phyloP scores from a whole-genome alignment of 352 stramenopile genomes.

The Achlya hypogyna region DNA sequence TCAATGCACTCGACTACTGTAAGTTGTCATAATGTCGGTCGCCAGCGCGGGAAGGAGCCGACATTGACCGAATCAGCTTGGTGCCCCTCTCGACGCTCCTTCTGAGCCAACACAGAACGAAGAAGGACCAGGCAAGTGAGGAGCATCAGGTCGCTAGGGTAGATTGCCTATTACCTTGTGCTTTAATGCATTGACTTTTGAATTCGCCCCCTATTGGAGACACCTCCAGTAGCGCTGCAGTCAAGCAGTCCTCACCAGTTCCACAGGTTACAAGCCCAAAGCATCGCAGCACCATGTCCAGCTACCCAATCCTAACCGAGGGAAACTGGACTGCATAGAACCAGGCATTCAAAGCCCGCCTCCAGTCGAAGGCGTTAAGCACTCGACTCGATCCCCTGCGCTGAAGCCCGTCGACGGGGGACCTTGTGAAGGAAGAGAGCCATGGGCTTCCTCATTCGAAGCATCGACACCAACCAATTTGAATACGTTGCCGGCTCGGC shows the following conservation, averaged over 20 bases:
- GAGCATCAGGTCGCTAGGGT: no score
- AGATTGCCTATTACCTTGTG: no score
- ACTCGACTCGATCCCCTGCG: background rate
- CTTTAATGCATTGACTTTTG: background rate
- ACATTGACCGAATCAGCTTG: no score
- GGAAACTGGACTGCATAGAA: background rate
- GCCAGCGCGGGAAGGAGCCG: no score
- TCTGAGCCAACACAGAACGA: no score
- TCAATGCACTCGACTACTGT: no score
- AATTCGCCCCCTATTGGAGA: background rate
- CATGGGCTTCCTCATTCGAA: conserved; percentile 5
- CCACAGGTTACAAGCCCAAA: background rate
- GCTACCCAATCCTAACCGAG: background rate
- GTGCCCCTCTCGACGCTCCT: no score
- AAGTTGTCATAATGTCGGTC: no score
- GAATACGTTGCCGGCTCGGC: background rate
- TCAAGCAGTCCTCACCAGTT: background rate
- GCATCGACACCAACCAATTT: background rate
- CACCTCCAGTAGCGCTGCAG: background rate
- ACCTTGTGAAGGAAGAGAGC: conserved; percentile 1
- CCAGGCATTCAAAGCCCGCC: background rate
- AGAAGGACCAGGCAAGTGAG: no score
- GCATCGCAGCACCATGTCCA: background rate
- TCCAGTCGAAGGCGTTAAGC: background rate
- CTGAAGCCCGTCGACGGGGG: background rate